Evolutionary conservation across 2,329 filamentous ascomycete genomes (phyloP), one percentile per base, ranked within the genome.

Genomic region (Apiospora marii): DNA sequence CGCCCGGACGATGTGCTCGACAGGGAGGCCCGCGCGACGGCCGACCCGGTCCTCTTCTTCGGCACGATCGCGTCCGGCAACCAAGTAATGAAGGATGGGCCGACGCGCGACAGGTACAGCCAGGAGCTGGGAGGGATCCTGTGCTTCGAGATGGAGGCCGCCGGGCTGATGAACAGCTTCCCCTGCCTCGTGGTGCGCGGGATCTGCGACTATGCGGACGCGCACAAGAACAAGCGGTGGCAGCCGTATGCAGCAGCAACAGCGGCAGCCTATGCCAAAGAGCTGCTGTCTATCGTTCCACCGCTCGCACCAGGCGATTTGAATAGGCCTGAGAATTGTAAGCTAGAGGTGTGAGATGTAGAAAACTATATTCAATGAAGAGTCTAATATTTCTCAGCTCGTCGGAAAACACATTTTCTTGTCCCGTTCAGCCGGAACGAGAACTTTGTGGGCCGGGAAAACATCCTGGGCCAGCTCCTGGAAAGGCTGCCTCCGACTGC

Each of bases 161-260:
- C 43, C 6, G 81, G 80, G 12, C 43, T 81, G 8, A 78, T 78
- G 77, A 79, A 82, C 61, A 67, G 77, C 67, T 77, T 80, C 13
- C 79, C 76, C 0, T 79, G 75, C 27, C 73, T 80, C 1, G 77
- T 81, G 7, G 77, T 82, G 43, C 78, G 79, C 1, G 80, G 81
- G 1, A 79, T 82, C 44, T 80, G 79, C 53, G 76, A 81, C 61
- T 82, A 82, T 51, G 69, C 76, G 0, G 80, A 82, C 61, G 70
- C 75, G 5, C 77, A 80, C 37, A 79, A 78, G 70, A 76, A 77
- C 24, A 37, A 74, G 2, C 10, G 34, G 7, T 80, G 77, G 78
- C 78, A 79, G 43, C 71, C 69, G 1, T 79, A 75, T 43, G 77
- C 78, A 6, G 78, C 78, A 1, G 73, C 74, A 71, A 68, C 71